Evolutionary conservation across 805 yeast genomes (phyloP), one percentile per base, ranked within the genome.

Genomic region (Sugiyamaella marilandica): DNA sequence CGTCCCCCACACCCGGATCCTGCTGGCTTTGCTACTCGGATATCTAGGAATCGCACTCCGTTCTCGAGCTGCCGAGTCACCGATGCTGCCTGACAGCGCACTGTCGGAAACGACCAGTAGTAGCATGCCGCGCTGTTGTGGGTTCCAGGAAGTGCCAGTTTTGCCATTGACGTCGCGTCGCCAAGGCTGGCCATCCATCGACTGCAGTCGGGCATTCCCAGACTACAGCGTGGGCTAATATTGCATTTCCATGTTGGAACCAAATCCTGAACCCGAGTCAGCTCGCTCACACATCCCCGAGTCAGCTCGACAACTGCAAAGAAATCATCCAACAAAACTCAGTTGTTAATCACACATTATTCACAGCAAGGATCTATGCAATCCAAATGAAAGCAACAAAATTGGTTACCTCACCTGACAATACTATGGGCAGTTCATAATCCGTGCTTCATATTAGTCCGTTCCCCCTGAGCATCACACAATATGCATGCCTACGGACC

Each of bases 41-140:
- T 68, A 62, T 86, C 94, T 54, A 86, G 71, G 59, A 85, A 86
- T 54, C 94, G 73, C n/a, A 86, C 84, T 11, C 94, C 94, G 59
- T 85, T 73, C 49, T 77, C 68, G 70, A 86, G 76, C 67, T 86
- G 94, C 2, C 78, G 80, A 1, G 75, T 67, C 47, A 86, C 74
- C 0, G 80, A 67, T 7, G 73, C 78, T 14, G 81, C 85, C 66
- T 86, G 94, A 65, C 94, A 86, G 64, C 82, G 84, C 31, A 86
- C 91, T 0, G 88, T 80, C 29, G 92, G 92, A 45, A 84, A 59
- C 1, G 91, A 84, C 29, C 29, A 24, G 7, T 77, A 71, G 64
- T 83, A 83, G 59, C 78, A 81, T 5, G 92, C 92, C 11, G 85
- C 88, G 41, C 87, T 76, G 65, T 86, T 85, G 70, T 86, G 94